Conservation (phyloP, 306 rosid genomes). For the Prinsepia uniflora region DNA sequence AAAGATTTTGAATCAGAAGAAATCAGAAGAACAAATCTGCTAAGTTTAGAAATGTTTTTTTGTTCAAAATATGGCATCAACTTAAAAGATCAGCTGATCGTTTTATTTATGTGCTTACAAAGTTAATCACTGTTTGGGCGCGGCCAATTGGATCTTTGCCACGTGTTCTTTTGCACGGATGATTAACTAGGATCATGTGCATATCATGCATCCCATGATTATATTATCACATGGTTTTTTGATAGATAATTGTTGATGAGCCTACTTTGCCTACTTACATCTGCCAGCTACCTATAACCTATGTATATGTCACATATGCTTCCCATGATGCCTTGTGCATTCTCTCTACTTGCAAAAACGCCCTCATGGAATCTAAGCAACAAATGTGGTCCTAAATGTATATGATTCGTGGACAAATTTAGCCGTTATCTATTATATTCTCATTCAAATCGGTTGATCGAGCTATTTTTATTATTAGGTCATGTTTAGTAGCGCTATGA, state of each 20-base stretch:
- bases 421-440: not conserved
- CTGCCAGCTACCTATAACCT: too few relatives aligned
- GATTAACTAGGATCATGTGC: constrained; percentile 60
- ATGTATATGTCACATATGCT: not conserved
- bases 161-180: constrained; percentile 40
- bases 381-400: constrained; percentile 43
- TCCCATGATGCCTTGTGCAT: constrained; percentile 17
- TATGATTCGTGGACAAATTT: not conserved
- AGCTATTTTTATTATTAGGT: too few relatives aligned
- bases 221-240: constrained; percentile 46
- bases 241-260: constrained; percentile 5
- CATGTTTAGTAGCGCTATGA: too few relatives aligned
- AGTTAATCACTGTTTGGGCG: constrained; percentile 8
- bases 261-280: constrained; percentile 17
- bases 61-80: not conserved
- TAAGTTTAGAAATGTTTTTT: not conserved
- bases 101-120: not conserved
- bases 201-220: constrained; percentile 59
- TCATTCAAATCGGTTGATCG: too few relatives aligned
- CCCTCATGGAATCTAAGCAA: not conserved
- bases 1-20: not conserved
- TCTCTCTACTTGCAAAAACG: constrained; percentile 10
- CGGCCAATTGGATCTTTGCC: constrained; percentile 26
- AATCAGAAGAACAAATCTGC: not conserved
- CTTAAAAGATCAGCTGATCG: not conserved